These are phyloP conservation scores for Saccharum spontaneum DNA, from an alignment of 176 grass and related monocot genomes.

Conservation along the genomic window DNA sequence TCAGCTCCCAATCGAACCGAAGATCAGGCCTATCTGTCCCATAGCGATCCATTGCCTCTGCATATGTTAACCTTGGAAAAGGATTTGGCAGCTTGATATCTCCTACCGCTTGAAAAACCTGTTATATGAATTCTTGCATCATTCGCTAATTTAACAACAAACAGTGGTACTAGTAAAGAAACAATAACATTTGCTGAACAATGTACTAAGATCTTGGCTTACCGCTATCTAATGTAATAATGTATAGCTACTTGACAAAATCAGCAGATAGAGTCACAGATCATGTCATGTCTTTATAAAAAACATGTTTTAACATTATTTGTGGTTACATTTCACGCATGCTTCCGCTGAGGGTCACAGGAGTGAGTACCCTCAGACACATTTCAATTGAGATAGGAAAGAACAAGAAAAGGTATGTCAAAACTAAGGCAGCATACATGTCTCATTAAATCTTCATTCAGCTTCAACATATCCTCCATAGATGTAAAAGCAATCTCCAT, in stretches of 20 bases:
- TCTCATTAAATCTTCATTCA: slow-evolving; percentile 96
- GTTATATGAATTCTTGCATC: slow-evolving; percentile 32
- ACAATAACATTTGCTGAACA: background rate
- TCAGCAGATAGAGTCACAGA: slow-evolving; percentile 7
- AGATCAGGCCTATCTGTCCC: slow-evolving; percentile 96
- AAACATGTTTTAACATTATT: background rate
- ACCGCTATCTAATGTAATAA: slow-evolving; percentile 23
- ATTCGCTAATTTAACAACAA: slow-evolving; percentile 39
- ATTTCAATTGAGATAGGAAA: background rate
- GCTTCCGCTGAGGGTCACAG: background rate
- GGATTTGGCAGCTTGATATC: slow-evolving; percentile 80
- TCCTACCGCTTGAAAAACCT: slow-evolving; percentile 84
- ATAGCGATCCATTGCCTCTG: slow-evolving; percentile 82
- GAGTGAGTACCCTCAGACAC: background rate
- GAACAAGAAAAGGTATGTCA: background rate
- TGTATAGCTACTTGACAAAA: slow-evolving; percentile 14
- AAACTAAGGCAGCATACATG: slow-evolving; percentile 56
- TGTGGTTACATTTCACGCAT: slow-evolving; percentile 2
- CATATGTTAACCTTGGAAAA: slow-evolving; percentile 86
- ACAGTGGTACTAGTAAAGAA: slow-evolving; percentile 17
- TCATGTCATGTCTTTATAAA: background rate
- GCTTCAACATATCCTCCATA: slow-evolving; percentile 89
- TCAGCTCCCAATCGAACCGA: slow-evolving; percentile 87
- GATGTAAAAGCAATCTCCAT: slow-evolving; percentile 96
- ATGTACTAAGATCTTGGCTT: slow-evolving; percentile 7